Percentiles rank a stretch among this genome's conserved stretches.
Evolutionary conservation across 2,329 filamentous ascomycete genomes (phyloP).

Genomic region (Fusarium sp.): DNA sequence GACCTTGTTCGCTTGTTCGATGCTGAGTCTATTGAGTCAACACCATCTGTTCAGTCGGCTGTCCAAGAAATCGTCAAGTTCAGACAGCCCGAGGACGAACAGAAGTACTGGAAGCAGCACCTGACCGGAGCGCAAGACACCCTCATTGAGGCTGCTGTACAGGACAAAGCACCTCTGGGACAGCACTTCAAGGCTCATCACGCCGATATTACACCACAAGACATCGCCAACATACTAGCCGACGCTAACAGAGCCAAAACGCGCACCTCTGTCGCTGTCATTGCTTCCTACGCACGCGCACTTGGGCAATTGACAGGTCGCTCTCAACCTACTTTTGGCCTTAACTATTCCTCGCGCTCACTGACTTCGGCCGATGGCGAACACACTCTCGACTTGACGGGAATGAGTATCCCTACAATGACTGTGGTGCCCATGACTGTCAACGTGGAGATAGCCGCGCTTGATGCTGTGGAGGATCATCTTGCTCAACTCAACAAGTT

Average conservation of each 20-base stretch:
- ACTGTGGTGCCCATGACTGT: constrained; percentile 12
- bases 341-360: constrained; percentile 31
- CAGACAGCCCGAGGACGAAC: constrained; percentile 1
- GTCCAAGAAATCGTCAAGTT: background rate
- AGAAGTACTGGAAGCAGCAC: constrained; percentile 9
- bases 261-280: constrained; percentile 3
- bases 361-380: constrained; percentile 2
- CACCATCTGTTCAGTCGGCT: background rate
- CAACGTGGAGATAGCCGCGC: background rate
- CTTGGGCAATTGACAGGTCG: background rate
- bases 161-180: background rate
- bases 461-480: constrained; percentile 3
- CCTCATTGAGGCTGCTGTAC: rapidly evolving
- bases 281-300: constrained; percentile 13
- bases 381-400: constrained; percentile 21
- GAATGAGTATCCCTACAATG: constrained; percentile 7
- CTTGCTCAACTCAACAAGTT: constrained; percentile 23
- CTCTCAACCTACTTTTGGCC: constrained; percentile 12
- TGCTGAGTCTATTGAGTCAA: background rate
- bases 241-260: background rate
- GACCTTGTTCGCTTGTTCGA: background rate
- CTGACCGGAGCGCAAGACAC: constrained; percentile 12
- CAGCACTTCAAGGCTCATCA: constrained; percentile 14
- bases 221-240: background rate
- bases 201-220: rapidly evolving